phyloP scores from a whole-genome alignment of 495 filamentous ascomycete species.

The Penicillium soppii region DNA sequence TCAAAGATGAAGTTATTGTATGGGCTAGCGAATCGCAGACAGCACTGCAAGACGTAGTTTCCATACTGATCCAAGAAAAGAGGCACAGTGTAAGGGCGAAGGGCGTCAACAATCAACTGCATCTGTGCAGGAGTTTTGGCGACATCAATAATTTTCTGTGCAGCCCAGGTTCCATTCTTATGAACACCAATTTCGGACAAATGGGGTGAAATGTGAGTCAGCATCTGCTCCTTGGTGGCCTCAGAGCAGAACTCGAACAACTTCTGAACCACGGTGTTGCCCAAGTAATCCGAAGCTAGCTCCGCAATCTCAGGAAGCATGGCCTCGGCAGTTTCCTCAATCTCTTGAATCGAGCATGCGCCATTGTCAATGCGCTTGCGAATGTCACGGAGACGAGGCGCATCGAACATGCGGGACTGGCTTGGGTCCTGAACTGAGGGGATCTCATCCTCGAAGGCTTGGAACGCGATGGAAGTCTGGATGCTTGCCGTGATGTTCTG shows the following conservation, averaged over 20 bases:
- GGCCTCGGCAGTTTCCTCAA: conserved; percentile 84
- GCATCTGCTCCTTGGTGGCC: conserved; percentile 84
- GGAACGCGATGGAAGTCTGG: conserved; percentile 70
- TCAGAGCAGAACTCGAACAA: conserved; percentile 96
- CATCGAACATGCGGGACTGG: conserved; percentile 89
- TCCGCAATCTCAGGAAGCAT: conserved; percentile 98
- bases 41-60: conserved; percentile 97
- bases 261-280: conserved; percentile 99
- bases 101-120: conserved; percentile 75
- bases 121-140: conserved; percentile 83
- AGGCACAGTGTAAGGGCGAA: conserved; percentile 82
- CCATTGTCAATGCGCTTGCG: conserved; percentile 97
- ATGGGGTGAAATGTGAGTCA: conserved; percentile 82
- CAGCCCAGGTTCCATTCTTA: conserved; percentile 99
- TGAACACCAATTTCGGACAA: conserved; percentile 95
- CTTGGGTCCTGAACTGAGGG: conserved; percentile 85
- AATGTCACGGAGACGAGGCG: conserved; percentile 92
- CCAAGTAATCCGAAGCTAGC: conserved; percentile 90
- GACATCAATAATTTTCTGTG: conserved; percentile 98
- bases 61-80: conserved; percentile 97
- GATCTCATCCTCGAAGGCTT: conserved; percentile 76
- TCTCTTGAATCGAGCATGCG: conserved; percentile 77
- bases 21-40: conserved; percentile 82
- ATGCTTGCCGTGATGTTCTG: conserved; percentile 71
- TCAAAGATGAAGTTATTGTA: conserved; percentile 98